Evolutionary conservation across 2,329 filamentous ascomycete species (phyloP).

Genomic region (Pseudocercospora fijiensis): DNA sequence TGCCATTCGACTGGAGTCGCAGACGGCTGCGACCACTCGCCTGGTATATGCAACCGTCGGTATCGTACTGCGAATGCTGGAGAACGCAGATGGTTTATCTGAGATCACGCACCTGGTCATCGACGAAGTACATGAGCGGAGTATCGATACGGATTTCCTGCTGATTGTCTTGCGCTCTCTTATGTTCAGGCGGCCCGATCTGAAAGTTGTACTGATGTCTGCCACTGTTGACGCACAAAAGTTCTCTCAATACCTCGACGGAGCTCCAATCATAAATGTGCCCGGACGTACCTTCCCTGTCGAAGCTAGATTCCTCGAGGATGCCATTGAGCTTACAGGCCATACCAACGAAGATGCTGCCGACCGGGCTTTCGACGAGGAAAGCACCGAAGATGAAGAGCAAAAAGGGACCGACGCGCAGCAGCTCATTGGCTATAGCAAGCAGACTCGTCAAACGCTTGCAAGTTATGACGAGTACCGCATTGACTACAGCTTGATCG

Average conservation of each 20-base stretch:
- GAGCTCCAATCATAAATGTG: slow-evolving; percentile 83
- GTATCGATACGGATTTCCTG: slow-evolving; percentile 95
- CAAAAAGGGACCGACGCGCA: slow-evolving; percentile 55
- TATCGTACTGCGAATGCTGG: slow-evolving; percentile 97
- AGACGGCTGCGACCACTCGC: slow-evolving; percentile 75
- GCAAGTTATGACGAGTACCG: slow-evolving; percentile 83
- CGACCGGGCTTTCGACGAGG: slow-evolving; percentile 50
- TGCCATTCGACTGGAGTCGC: slow-evolving; percentile 88
- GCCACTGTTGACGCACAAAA: slow-evolving; percentile 90
- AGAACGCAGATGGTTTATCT: slow-evolving; percentile 78
- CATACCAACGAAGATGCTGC: slow-evolving; percentile 64
- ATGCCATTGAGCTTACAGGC: slow-evolving; percentile 83
- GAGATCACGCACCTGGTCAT: slow-evolving; percentile 92
- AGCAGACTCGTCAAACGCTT: slow-evolving; percentile 71
- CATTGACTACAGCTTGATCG: slow-evolving; percentile 84
- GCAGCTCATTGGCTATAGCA: slow-evolving; percentile 70
- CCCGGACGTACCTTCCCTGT: slow-evolving; percentile 94
- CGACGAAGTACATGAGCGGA: slow-evolving; percentile 96
- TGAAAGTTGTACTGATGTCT: slow-evolving; percentile 96
- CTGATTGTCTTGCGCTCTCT: slow-evolving; percentile 87
- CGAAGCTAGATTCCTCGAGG: slow-evolving; percentile 81
- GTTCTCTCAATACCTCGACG: slow-evolving; percentile 84
- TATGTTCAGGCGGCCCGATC: slow-evolving; percentile 69
- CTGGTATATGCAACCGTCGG: slow-evolving; percentile 85
- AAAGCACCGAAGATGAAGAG: slow-evolving; percentile 43